Conservation (phyloP, 2,329 filamentous ascomycete genomes). For the Tolypocladium endophyticum region DNA sequence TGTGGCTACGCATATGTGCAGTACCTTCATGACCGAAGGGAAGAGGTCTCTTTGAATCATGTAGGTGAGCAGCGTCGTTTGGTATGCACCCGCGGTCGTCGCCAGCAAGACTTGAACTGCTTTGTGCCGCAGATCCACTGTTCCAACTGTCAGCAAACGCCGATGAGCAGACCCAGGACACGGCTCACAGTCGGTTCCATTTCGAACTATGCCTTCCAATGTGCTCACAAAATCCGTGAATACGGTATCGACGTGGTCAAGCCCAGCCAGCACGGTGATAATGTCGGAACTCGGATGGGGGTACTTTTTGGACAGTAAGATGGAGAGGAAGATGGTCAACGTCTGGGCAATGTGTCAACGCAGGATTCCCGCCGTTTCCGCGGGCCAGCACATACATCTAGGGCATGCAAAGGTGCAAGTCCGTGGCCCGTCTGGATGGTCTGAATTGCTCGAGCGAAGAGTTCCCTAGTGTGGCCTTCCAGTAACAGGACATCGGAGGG, state of each 20-base stretch:
- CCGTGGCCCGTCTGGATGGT: slow-evolving; percentile 52
- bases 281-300: slow-evolving; percentile 93
- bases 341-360: slow-evolving; percentile 46
- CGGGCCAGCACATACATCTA: slow-evolving; percentile 56
- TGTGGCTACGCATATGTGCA: background rate
- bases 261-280: slow-evolving; percentile 77
- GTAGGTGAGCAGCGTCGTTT: slow-evolving; percentile 88
- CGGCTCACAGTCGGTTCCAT: slow-evolving; percentile 56
- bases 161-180: background rate
- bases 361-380: slow-evolving; percentile 2
- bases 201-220: slow-evolving; percentile 74
- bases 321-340: slow-evolving; percentile 75
- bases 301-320: slow-evolving; percentile 78
- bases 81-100: slow-evolving; percentile 86
- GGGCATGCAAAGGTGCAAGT: slow-evolving; percentile 63
- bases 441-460: slow-evolving; percentile 65
- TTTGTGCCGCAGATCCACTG: slow-evolving; percentile 66
- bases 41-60: slow-evolving; percentile 93
- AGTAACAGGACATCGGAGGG: slow-evolving; percentile 67
- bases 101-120: slow-evolving; percentile 74
- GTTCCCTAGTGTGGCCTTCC: slow-evolving; percentile 66
- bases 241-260: slow-evolving; percentile 77
- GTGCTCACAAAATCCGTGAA: slow-evolving; percentile 82
- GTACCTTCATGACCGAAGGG: slow-evolving; percentile 84
- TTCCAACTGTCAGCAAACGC: slow-evolving; percentile 13